Percentiles rank a stretch among this genome's conserved stretches.
Conservation (phyloP, 345 rosid genomes). For the Eucalyptus brandiana region DNA sequence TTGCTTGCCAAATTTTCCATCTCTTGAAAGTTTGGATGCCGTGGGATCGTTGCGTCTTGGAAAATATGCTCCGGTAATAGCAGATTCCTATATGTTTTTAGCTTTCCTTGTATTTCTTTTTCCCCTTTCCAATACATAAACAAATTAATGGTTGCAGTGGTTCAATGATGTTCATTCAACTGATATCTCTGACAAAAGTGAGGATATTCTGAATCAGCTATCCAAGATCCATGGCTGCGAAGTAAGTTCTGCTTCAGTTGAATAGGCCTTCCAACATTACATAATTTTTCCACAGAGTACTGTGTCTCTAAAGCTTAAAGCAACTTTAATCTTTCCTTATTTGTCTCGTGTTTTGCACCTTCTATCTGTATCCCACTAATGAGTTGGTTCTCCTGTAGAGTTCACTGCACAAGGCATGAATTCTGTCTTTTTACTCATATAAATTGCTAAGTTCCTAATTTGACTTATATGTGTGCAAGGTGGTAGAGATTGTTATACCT, state of each 20-base stretch:
- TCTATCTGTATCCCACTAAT: not conserved
- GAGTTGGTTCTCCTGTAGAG: not conserved
- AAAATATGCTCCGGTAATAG: constrained; percentile 45
- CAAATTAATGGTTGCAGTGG: constrained; percentile 37
- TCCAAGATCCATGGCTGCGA: constrained; percentile 56
- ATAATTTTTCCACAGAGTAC: not conserved
- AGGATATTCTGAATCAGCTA: constrained; percentile 49
- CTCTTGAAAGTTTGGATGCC: constrained; percentile 18
- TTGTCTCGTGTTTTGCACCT: not conserved
- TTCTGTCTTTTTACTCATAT: not conserved
- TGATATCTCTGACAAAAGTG: constrained; percentile 64
- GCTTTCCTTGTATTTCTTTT: not conserved
- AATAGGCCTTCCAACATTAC: no score
- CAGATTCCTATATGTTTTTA: not conserved
- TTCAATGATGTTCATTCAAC: constrained; percentile 72
- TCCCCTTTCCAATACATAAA: not conserved
- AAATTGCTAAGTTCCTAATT: not conserved
- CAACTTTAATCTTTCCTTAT: not conserved
- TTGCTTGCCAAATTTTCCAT: constrained; percentile 53
- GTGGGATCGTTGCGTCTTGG: constrained; percentile 59
- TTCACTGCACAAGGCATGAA: not conserved
- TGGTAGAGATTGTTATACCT: constrained; percentile 66
- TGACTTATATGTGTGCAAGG: constrained; percentile 19
- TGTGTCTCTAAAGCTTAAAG: not conserved
- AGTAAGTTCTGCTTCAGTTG: constrained; percentile 19